phyloP scores from a whole-genome alignment of 1,284 basidiomycete genomes.

The Melanopsichium pennsylvanicum region DNA sequence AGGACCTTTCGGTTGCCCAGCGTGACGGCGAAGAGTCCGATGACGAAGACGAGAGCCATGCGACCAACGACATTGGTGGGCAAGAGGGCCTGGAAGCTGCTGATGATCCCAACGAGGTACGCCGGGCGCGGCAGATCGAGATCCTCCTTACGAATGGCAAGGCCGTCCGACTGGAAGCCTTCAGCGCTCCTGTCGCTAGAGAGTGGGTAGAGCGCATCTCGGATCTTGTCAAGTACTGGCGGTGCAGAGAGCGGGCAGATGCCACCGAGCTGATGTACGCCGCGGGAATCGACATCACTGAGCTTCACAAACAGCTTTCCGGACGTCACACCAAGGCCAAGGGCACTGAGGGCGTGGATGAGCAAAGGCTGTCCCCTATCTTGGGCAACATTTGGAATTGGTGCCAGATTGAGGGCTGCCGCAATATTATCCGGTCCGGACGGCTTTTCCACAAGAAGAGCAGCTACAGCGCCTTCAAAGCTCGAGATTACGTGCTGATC shows the following conservation, averaged over 20 bases:
- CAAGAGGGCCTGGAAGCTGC: slow-evolving; percentile 70
- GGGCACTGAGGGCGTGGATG: slow-evolving; percentile 16
- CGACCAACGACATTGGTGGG: slow-evolving; percentile 76
- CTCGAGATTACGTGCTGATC: slow-evolving; percentile 57
- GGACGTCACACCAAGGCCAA: slow-evolving; percentile 5
- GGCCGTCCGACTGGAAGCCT: slow-evolving; percentile 75
- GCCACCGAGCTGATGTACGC: slow-evolving; percentile 79
- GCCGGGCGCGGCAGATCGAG: slow-evolving; percentile 78
- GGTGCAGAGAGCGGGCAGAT: slow-evolving; percentile 74
- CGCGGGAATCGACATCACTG: slow-evolving; percentile 69
- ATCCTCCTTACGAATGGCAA: slow-evolving; percentile 75
- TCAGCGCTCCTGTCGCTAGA: slow-evolving; percentile 70
- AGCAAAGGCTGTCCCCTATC: slow-evolving; percentile 69
- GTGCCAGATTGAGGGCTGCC: slow-evolving; percentile 79
- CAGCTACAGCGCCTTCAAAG: slow-evolving; percentile 50
- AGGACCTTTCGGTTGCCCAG: slow-evolving; percentile 66
- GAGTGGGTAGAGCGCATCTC: slow-evolving; percentile 81
- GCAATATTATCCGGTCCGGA: slow-evolving; percentile 76
- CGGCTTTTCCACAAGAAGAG: slow-evolving; percentile 73
- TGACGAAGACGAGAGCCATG: slow-evolving; percentile 65
- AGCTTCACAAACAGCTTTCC: slow-evolving; percentile 28
- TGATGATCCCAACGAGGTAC: slow-evolving; percentile 70
- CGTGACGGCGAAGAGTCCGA: slow-evolving; percentile 66
- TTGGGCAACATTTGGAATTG: slow-evolving; percentile 77
- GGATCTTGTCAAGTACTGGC: slow-evolving; percentile 78